Base-by-base conservation (phyloP, 805 yeast species). In the Ogataea methanolica region DNA sequence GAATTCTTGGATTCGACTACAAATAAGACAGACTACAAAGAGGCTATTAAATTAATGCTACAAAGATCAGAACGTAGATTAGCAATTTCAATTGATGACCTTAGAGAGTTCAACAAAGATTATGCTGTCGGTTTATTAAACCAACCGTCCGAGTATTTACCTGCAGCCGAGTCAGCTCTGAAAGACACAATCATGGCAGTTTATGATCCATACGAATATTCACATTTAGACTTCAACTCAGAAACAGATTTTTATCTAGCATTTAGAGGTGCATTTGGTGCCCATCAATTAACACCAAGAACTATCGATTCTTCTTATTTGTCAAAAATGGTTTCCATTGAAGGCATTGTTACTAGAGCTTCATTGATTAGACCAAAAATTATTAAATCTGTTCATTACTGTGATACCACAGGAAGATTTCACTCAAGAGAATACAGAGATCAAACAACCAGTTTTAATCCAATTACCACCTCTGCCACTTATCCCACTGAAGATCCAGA, bases 311-410 rank as follows among this genome's bases (percentile, higher is more conserved):
- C 98, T 2, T 68, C 76, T 14, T 84, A 80, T 54, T 71, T 94
- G 44, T 89, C 96, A 47, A 83, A 84, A 61, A 72, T 92, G 78
- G 80, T 94, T 39, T 83, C 96, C 1, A 74, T 94, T 22, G 97
- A 94, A 68, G 99, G 99, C 47, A 94, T 94, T 57, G 96, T 94
- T 16, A 92, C 98, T 1, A 76, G 94, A 53, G 91, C 96, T 31
- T 90, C 97, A 1, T 73, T 94, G 48, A 96, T 94, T 38, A 78
- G 98, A 52, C 99, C 99, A 35, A 92, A 92, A 65, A 79, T 92
- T 46, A 76, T 90, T 42, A 78, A 96, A 58, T 88, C 96, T 11
- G 96, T 94, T 29, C 98, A 92, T 69, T 92, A 87, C 65, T 89
- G 95, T 51, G 96, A 89, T 48, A 78, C 78, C 37, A 86, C 95